These are phyloP conservation scores for Metarhizium brunneum DNA, from an alignment of 2,329 filamentous ascomycete genomes.

Conservation along the genomic window DNA sequence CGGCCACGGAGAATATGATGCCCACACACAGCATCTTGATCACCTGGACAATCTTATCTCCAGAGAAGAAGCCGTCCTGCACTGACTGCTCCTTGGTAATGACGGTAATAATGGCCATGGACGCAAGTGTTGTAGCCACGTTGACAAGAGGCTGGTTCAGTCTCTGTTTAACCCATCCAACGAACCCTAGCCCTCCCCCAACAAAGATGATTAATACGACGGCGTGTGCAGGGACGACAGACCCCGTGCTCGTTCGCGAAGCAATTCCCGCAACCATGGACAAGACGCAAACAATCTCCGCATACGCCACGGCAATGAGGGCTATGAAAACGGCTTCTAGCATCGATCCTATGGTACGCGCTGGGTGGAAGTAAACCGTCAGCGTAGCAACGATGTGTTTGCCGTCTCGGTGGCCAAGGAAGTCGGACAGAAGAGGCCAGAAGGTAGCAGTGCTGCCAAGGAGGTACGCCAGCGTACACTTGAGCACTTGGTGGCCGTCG, in stretches of 20 bases:
- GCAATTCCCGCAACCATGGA: conserved; percentile 86
- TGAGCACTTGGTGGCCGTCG: conserved; percentile 71
- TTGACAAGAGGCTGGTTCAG: conserved; percentile 73
- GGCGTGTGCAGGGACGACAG: conserved; percentile 64
- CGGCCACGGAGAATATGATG: conserved; percentile 58
- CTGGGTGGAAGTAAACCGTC: conserved; percentile 91
- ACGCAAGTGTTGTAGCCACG: conserved; percentile 75
- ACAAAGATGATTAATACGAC: conserved; percentile 77
- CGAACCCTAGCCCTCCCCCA: conserved; percentile 75
- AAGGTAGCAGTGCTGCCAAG: conserved; percentile 83
- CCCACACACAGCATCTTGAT: conserved; percentile 79
- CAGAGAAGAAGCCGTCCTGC: conserved; percentile 71
- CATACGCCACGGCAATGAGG: conserved; percentile 66
- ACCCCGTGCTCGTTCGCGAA: conserved; percentile 57
- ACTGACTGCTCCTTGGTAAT: conserved; percentile 87
- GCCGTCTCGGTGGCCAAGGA: conserved; percentile 76
- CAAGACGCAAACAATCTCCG: conserved; percentile 58
- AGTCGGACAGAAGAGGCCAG: conserved; percentile 58
- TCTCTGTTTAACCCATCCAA: conserved; percentile 80
- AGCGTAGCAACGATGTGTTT: conserved; percentile 93
- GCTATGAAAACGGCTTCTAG: conserved; percentile 74
- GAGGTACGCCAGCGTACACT: conserved; percentile 85
- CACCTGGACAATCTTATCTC: conserved; percentile 72
- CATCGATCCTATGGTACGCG: conserved; percentile 81
- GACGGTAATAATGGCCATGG: conserved; percentile 80